These are phyloP conservation scores for Botrytis porri DNA, from an alignment of 2,329 filamentous ascomycete species.

Conservation along the genomic window DNA sequence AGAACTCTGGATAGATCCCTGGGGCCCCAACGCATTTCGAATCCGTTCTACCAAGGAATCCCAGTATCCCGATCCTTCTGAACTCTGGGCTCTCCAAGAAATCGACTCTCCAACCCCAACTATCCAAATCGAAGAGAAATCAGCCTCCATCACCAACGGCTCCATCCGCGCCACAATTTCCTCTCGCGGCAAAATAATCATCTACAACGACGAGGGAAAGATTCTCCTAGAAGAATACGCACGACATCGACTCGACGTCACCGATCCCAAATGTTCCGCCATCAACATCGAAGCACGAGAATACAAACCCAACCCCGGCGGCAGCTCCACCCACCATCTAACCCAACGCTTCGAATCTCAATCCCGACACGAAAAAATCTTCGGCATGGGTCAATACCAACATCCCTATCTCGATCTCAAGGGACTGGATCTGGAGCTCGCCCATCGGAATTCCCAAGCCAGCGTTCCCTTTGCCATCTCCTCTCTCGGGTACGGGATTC, in stretches of 20 bases:
- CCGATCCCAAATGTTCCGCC: slow-evolving; percentile 50
- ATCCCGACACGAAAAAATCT: slow-evolving; percentile 56
- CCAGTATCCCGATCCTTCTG: slow-evolving; percentile 39
- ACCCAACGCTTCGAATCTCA: slow-evolving; percentile 58
- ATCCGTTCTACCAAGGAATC: slow-evolving; percentile 45
- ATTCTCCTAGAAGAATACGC: slow-evolving; percentile 50
- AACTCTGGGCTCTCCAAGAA: slow-evolving; percentile 43
- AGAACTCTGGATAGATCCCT: slow-evolving; percentile 47
- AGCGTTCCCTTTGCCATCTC: slow-evolving; percentile 61
- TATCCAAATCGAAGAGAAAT: slow-evolving; percentile 17
- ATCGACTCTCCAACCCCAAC: background rate
- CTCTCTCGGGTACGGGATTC: slow-evolving; percentile 57
- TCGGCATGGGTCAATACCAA: slow-evolving; percentile 68
- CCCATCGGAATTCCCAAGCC: slow-evolving; percentile 65
- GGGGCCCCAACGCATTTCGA: slow-evolving; percentile 48
- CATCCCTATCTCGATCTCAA: slow-evolving; percentile 62
- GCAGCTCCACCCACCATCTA: slow-evolving; percentile 49
- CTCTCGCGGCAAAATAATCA: slow-evolving; percentile 47
- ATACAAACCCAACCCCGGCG: slow-evolving; percentile 47
- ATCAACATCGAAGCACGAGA: slow-evolving; percentile 50
- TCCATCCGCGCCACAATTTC: slow-evolving; percentile 48
- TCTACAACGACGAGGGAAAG: slow-evolving; percentile 44
- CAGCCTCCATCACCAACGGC: slow-evolving; percentile 46
- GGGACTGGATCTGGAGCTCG: slow-evolving; percentile 59
- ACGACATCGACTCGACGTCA: slow-evolving; percentile 46